A percentile compares a stretch with the other conserved stretches of the same genome.
These are phyloP conservation scores for Aspergillus fumigatiaffinis DNA, from an alignment of 2,329 filamentous ascomycete species.

Conservation along the genomic window DNA sequence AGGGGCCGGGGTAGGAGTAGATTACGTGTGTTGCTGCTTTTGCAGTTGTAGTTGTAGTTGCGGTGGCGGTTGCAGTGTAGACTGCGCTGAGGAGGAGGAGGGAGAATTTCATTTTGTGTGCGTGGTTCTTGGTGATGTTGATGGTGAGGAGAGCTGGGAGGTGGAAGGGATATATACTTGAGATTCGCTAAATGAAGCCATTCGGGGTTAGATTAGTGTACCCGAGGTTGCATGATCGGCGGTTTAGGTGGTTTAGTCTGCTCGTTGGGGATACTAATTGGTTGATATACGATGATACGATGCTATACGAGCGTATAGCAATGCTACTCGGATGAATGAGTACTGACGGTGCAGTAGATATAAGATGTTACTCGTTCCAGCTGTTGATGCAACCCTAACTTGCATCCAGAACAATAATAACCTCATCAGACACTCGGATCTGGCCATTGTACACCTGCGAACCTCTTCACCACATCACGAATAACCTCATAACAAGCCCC, in stretches of 20 bases:
- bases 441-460: conserved; percentile 3
- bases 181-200: neutral
- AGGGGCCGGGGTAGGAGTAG: conserved; percentile 27
- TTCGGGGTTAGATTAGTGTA: neutral
- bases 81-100: neutral
- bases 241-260: too few relatives aligned
- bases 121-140: neutral
- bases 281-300: too few relatives aligned
- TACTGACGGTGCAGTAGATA: neutral
- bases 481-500: conserved; percentile 30
- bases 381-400: conserved; percentile 6
- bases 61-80: neutral
- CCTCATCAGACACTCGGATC: too few relatives aligned
- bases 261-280: too few relatives aligned
- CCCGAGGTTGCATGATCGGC: neutral
- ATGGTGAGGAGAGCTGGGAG: neutral
- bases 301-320: too few relatives aligned
- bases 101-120: conserved; percentile 4
- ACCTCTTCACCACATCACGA: conserved; percentile 20
- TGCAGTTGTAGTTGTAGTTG: too few relatives aligned
- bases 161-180: too few relatives aligned
- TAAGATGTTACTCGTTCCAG: conserved; percentile 4
- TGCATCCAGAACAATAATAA: too few relatives aligned
- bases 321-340: too few relatives aligned
- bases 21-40: conserved; percentile 22